These are phyloP conservation scores for Leishmania martiniquensis DNA, from an alignment of 208 protist species.

Conservation along the genomic window DNA sequence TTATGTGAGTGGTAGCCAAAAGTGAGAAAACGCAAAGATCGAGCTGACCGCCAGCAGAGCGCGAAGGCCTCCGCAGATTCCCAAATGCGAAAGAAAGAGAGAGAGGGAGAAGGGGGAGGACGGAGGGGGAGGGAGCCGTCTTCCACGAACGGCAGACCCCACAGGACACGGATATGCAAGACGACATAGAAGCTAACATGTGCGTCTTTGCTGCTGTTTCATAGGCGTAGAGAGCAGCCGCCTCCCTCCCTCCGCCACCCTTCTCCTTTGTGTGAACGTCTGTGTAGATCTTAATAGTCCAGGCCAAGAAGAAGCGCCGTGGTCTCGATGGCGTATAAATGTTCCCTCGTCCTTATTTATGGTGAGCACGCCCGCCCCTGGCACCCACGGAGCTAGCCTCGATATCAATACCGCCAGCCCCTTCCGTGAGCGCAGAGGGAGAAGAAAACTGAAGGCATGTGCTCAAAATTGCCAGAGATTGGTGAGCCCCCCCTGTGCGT, in stretches of 20 bases:
- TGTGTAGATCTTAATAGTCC: not conserved
- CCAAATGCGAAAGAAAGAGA: not conserved
- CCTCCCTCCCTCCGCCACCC: too few species aligned
- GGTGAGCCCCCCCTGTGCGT: not conserved
- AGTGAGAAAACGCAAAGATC: not conserved
- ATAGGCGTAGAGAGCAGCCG: not conserved
- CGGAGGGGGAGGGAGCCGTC: not conserved
- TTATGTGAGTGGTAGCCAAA: not conserved
- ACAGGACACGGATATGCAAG: not conserved
- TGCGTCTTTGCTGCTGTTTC: not conserved
- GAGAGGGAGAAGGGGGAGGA: not conserved
- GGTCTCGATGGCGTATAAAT: not conserved
- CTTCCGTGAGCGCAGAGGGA: not conserved
- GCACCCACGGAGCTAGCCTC: not conserved
- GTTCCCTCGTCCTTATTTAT: not conserved
- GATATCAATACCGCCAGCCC: not conserved
- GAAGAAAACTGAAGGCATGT: not conserved
- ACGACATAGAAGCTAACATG: not conserved
- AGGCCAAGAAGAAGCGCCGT: not conserved
- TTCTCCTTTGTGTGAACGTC: not conserved
- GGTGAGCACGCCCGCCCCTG: not conserved
- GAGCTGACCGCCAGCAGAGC: not conserved
- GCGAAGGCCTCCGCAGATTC: not conserved
- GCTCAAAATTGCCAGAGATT: not conserved
- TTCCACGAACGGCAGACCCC: not conserved